Conservation (phyloP, 2,329 filamentous ascomycete genomes). For the Fusarium veterinarium region DNA sequence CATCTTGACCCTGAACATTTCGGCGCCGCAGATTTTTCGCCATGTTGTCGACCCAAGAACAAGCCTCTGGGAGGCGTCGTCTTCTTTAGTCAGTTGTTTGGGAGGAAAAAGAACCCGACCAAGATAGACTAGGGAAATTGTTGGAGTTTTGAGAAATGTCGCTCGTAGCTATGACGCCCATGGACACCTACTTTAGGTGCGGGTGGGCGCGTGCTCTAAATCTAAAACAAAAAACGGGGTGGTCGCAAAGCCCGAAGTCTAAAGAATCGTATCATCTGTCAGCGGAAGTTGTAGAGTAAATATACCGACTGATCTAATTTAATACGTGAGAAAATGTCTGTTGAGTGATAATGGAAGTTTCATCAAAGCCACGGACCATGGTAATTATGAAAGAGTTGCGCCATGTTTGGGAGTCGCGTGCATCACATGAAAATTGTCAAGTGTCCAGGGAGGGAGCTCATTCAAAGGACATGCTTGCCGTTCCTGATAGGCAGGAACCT, state of each 20-base stretch:
- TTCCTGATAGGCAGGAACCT: slow-evolving; percentile 45
- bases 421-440: slow-evolving; percentile 33
- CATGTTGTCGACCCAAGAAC: slow-evolving; percentile 40
- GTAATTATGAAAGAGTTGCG: slow-evolving; percentile 2
- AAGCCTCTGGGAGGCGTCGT: slow-evolving; percentile 37
- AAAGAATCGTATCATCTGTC: slow-evolving; percentile 14
- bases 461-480: slow-evolving; percentile 30
- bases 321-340: not conserved
- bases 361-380: not conserved
- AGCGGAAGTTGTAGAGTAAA: slow-evolving; percentile 2
- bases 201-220: slow-evolving; percentile 35
- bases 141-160: slow-evolving; percentile 9
- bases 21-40: slow-evolving; percentile 51
- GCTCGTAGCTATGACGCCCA: slow-evolving; percentile 42
- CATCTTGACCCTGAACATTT: slow-evolving; percentile 34
- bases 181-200: not conserved
- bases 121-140: slow-evolving; percentile 1
- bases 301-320: not conserved
- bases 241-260: slow-evolving; percentile 21
- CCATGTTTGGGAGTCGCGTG: slow-evolving; percentile 6
- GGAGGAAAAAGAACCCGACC: not conserved
- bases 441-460: not conserved
- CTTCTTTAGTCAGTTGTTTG: slow-evolving; percentile 15
- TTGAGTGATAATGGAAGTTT: not conserved
- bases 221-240: slow-evolving; percentile 35